Conservation (phyloP, 169 alveolate species). For the Eimeria praecox region DNA sequence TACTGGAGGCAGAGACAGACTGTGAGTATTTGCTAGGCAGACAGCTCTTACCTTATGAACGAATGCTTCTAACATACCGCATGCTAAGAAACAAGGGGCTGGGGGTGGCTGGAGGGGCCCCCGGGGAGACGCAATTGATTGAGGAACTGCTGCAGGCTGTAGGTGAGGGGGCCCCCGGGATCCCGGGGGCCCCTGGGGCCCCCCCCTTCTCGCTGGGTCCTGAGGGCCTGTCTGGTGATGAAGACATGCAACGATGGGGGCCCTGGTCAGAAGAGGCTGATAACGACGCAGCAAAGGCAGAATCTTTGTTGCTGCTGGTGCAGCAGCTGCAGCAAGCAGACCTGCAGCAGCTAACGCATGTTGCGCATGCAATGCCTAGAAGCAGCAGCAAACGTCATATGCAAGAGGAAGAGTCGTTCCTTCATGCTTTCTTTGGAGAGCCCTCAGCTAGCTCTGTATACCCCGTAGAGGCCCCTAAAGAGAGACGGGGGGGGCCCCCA, state of each 20-base stretch:
- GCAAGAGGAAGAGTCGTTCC: neutral
- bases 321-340: slow-evolving; percentile 22
- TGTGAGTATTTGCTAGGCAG: slow-evolving; percentile 45
- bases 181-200: neutral
- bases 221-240: slow-evolving; percentile 3
- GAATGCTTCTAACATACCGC: slow-evolving; percentile 54
- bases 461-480: slow-evolving; percentile 4
- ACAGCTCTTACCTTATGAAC: slow-evolving; percentile 49
- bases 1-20: slow-evolving; percentile 56
- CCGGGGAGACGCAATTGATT: slow-evolving; percentile 3
- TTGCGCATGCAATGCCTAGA: neutral
- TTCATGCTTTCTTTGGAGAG: slow-evolving; percentile 24
- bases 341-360: slow-evolving; percentile 25
- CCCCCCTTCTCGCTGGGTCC: neutral
- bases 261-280: slow-evolving; percentile 5
- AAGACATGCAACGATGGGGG: neutral
- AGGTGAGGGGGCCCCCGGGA: slow-evolving; percentile 29
- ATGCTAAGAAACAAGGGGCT: slow-evolving; percentile 1
- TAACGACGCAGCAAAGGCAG: slow-evolving; percentile 30
- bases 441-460: neutral
- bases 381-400: slow-evolving; percentile 30
- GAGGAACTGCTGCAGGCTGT: slow-evolving; percentile 1
- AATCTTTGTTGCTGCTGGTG: neutral
- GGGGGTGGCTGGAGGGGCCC: neutral
- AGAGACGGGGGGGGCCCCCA: neutral